phyloP scores from a whole-genome alignment of 331 rosid species.

The Malus hybrid region DNA sequence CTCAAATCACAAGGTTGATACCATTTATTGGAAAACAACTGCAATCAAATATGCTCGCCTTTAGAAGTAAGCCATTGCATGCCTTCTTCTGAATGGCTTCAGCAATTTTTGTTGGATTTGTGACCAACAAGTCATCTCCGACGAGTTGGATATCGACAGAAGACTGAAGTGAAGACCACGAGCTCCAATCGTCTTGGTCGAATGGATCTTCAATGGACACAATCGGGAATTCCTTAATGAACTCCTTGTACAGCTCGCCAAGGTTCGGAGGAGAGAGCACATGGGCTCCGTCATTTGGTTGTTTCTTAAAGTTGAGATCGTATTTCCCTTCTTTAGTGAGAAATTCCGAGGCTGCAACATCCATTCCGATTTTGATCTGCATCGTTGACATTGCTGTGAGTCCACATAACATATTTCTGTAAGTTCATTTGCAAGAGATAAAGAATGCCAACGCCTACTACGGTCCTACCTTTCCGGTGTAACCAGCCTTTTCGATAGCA shows the following conservation, averaged over 20 bases:
- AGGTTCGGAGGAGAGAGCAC: constrained; percentile 73
- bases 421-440: not conserved
- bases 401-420: not conserved
- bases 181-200: constrained; percentile 98
- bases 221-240: constrained; percentile 84
- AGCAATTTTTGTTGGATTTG: constrained; percentile 89
- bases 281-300: constrained; percentile 89
- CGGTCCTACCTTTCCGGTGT: constrained; percentile 76
- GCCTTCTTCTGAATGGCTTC: constrained; percentile 87
- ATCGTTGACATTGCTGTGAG: constrained; percentile 3
- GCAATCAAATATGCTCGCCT: constrained; percentile 38
- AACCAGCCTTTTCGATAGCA: constrained; percentile 98
- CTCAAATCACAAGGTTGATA: not conserved
- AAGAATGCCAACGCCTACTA: not conserved
- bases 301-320: constrained; percentile 89
- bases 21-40: not conserved
- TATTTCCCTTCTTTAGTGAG: constrained; percentile 72
- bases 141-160: constrained; percentile 88
- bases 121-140: constrained; percentile 96
- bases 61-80: constrained; percentile 89
- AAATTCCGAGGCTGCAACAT: constrained; percentile 98
- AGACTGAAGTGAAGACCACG: constrained; percentile 82
- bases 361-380: constrained; percentile 99
- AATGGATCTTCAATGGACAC: constrained; percentile 98
- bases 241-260: constrained; percentile 65